phyloP scores from a whole-genome alignment of 2,329 filamentous ascomycete genomes.

The Fusarium guadeloupense region DNA sequence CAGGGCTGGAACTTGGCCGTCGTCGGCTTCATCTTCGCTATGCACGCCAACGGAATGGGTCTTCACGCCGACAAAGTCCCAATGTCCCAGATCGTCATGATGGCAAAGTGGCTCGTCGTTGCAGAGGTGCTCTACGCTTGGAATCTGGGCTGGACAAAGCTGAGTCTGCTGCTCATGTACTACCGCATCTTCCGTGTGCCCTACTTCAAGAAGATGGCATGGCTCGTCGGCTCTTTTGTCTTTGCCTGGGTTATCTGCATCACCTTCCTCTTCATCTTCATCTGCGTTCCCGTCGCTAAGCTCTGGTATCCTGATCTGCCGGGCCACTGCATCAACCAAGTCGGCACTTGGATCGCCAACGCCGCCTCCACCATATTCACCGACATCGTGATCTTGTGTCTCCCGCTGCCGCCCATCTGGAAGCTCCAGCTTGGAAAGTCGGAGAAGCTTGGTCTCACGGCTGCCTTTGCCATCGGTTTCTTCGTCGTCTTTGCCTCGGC shows the following conservation, averaged over 20 bases:
- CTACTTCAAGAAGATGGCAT: constrained; percentile 54
- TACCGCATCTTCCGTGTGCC: constrained; percentile 60
- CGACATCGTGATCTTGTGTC: constrained; percentile 55
- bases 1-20: constrained; percentile 55
- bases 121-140: constrained; percentile 59
- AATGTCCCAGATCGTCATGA: constrained; percentile 50
- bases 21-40: constrained; percentile 59
- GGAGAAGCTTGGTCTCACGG: constrained; percentile 55
- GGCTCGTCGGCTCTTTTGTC: constrained; percentile 53
- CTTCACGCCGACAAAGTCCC: constrained; percentile 54
- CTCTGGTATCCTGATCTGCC: constrained; percentile 57
- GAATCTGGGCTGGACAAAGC: constrained; percentile 60
- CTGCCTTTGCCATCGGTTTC: constrained; percentile 56
- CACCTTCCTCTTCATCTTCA: constrained; percentile 61
- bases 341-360: constrained; percentile 61
- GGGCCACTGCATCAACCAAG: constrained; percentile 59
- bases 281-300: constrained; percentile 60
- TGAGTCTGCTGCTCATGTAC: constrained; percentile 62
- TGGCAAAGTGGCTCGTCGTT: constrained; percentile 58
- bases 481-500: constrained; percentile 60
- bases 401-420: constrained; percentile 59
- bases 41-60: constrained; percentile 58
- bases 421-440: constrained; percentile 52
- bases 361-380: constrained; percentile 58
- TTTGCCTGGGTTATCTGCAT: constrained; percentile 59